Evolutionary conservation across 225 moss, liverwort and hornwort species (phyloP), one percentile per base, ranked within the genome.

Genomic region (Bryum argenteum): DNA sequence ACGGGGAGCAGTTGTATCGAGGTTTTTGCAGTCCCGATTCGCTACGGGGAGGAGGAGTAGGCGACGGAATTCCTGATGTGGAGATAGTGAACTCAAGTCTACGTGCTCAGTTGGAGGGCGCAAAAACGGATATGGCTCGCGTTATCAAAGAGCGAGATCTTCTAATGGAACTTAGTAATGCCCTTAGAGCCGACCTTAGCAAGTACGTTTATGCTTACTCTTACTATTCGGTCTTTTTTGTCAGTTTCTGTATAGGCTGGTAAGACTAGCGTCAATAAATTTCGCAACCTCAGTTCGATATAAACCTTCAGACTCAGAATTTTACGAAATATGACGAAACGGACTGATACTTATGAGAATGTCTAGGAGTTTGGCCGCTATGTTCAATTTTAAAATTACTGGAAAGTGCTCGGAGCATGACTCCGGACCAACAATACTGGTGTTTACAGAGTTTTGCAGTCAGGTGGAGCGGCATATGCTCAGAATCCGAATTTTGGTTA

Each of bases 141-240:
- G 82, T 97, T 64, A 80, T 87, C 3, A 83, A 84, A 52, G 91
- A 97, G 85, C 89, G 96, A 61, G 96, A 97, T 82, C 86, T 90
- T 67, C 82, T 97, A 15, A 93, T 97, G 96, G 91, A 97, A 73
- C 87, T 97, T 18, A 91, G 93, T 81, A 97, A 97, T 79, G 90
- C 87, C 19, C 84, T 93, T 38, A 90, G 90, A 80, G 90, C 96
- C 44, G 96, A 97, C 70, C 82, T 93, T 47, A 90, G 75, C 81
- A 90, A 87, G 96, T 96, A 75, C 23, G 79, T 85, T 55, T 63
- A 12, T 26, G 67, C n/a, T 57, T 57, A 39, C 72, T 60, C 63
- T 57, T 54, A 60, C 57, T 40, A 20, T 18, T 17, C 33, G 10
- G 11, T 61, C 28, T 55, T 59, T 17, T 2, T 61, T 63, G 26